Base-by-base conservation (phyloP, 2,329 filamentous ascomycete species). In the Fusarium drepaniforme region DNA sequence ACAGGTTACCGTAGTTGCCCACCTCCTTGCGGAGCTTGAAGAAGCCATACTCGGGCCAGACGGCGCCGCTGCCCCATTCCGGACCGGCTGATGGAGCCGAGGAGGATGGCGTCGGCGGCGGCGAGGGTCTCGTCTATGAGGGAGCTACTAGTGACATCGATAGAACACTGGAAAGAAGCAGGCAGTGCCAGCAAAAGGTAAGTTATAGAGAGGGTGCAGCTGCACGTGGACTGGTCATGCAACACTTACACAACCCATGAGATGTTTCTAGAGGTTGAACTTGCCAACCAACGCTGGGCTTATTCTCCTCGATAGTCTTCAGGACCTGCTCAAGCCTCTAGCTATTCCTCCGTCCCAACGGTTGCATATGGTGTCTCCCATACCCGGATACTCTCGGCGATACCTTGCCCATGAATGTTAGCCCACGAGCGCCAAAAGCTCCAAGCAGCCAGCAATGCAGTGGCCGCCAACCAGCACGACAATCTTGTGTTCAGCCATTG, bases 31-130 rank as follows among this genome's bases (percentile, higher is more conserved):
- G 95, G 64, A 98, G 93, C 77, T 88, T 90, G 72, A 98, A 92
- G 79, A 98, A 92, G 72, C 96, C 96, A 86, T 98, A 94, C 84
- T 98, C 96, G 2, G 96, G 96, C 53, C 96, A 94, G 74, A 98
- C 93, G 68, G 91, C 86, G 77, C 94, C 94, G 37, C 95, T 97
- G 72, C 96, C 96, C 95, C 96, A 98, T 94, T 98, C 84, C 16
- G 97, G 96, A n/a, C 96, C 96, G 78, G 78, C 96, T 96, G 80
- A 98, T 97, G 78, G 96, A 95, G 77, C 96, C 96, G 65, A 98
- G 92, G 70, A 98, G 92, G 70, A 98, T 93, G 44, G 96, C 96
- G 84, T 98, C 93, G 74, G 96, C 95, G 40, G 95, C 95, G 16
- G 86, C 86, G 78, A 98, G 93, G 72, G 95, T 94, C 80, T 93